Conservation (phyloP, 352 stramenopile genomes). For the Pythium guiyangense region DNA sequence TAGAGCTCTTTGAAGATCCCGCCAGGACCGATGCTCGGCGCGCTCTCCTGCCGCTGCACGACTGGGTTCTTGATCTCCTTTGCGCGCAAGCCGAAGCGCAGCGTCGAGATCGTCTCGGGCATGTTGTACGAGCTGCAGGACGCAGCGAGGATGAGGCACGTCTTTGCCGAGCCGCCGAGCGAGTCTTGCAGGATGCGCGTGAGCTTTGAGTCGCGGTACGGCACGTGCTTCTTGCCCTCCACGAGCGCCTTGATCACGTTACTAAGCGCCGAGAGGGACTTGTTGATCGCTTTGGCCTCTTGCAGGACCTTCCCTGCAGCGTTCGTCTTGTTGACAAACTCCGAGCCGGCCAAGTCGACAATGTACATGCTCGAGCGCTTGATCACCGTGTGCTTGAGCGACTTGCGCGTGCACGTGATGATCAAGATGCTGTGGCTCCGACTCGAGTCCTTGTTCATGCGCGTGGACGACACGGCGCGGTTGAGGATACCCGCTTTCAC, state of each 20-base stretch:
- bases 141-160: conserved; percentile 94
- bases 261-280: conserved; percentile 75
- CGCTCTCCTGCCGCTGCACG: conserved; percentile 34
- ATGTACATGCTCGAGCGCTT: conserved; percentile 74
- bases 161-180: conserved; percentile 91
- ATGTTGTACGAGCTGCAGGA: conserved; percentile 81
- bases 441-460: conserved; percentile 89
- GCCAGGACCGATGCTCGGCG: conserved; percentile 10
- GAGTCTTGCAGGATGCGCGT: conserved; percentile 86
- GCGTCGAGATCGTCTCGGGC: conserved; percentile 71
- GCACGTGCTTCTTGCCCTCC: conserved; percentile 67
- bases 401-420: conserved; percentile 36
- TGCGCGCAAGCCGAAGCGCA: conserved; percentile 64
- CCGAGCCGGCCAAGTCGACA: conserved; percentile 79
- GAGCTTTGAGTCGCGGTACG: conserved; percentile 83
- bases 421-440: conserved; percentile 87
- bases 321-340: conserved; percentile 85
- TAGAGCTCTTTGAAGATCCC: conserved; percentile 70
- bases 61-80: conserved; percentile 84
- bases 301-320: conserved; percentile 72
- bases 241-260: conserved; percentile 85
- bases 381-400: conserved; percentile 16
- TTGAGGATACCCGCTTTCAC: conserved; percentile 58
- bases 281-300: conserved; percentile 86
- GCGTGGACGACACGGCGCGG: conserved; percentile 73